Base-by-base conservation (phyloP, 495 filamentous ascomycete genomes). In the Aspergillus panamensis region DNA sequence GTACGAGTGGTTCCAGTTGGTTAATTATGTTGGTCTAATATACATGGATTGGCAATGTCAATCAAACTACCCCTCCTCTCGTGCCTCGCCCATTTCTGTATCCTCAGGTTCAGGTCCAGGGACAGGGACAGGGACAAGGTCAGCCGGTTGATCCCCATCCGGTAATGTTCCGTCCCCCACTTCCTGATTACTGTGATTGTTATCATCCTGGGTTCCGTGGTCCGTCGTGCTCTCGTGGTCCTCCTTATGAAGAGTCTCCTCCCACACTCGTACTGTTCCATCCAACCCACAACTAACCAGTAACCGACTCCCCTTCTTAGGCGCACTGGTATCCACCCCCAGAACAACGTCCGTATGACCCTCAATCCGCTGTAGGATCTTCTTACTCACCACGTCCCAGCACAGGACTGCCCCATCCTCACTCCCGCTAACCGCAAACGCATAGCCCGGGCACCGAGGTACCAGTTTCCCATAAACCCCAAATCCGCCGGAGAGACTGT, bases 301-400 rank as follows among this genome's bases (percentile, higher is more conserved):
- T 25, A 73, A 58, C 13, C 74, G 42, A 19, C 8, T 72, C 51
- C 72, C 70, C 6, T 67, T 67, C 1, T 66, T 64, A n/a, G 73
- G 40, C 40, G 62, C 57, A 31, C 73, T 74, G 6, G 87, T 80
- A 60, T 96, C 90, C 31, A 96, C 91, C 62, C 89, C 89, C 53
- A 96, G 79, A 16, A 96, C 92, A n/a, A 87, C 84, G 37, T 87
- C 90, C 3, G 84, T 76, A 68, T 97, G 94, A 0, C 75, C 85
- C 12, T 86, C 83, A 14, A 86, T 72, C 30, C 70, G 68, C 76
- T 96, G 91, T 16, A 96, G 73, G 6, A 95, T 74, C 51, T 87
- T 83, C 74, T 97, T 98, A 62, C 75, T 89, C 45, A 80, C 80
- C 19, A 96, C 88, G 71, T 97, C 92, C 94, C 94, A 98, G 55